phyloP scores from a whole-genome alignment of 192 early-diverging fungal species.

The Physocladia obscura region DNA sequence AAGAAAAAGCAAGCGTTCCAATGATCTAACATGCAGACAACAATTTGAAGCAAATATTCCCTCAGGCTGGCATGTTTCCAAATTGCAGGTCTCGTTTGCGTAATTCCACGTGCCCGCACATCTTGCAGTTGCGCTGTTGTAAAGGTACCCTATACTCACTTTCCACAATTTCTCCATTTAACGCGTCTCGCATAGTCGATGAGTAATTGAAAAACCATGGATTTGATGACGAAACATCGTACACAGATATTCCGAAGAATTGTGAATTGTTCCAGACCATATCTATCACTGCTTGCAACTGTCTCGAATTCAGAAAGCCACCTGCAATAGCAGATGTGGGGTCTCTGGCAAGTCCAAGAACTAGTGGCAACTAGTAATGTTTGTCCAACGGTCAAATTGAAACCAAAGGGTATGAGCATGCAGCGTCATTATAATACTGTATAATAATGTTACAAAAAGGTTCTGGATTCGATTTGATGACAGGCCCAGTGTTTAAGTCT shows the following conservation, averaged over 20 bases:
- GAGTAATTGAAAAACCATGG: background rate
- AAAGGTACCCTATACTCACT: background rate
- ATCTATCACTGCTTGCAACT: background rate
- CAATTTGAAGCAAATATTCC: background rate
- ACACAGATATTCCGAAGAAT: conserved; percentile 15
- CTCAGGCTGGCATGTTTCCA: background rate
- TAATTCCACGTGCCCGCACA: background rate
- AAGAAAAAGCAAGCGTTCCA: too few relatives aligned
- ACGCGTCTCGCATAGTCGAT: background rate
- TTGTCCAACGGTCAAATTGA: background rate
- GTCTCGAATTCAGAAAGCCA: background rate
- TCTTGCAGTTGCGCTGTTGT: background rate
- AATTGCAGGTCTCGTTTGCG: background rate
- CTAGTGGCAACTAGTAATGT: background rate
- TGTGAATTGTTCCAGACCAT: background rate
- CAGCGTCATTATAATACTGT: conserved; percentile 6
- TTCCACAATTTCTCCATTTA: background rate
- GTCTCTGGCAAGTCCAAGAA: background rate
- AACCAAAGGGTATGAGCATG: background rate
- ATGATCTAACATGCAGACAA: too few relatives aligned
- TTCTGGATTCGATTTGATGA: background rate
- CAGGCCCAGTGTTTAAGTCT: background rate
- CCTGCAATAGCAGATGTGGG: background rate
- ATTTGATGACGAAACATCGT: background rate
- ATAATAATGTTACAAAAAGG: background rate